A percentile compares a stretch with the other conserved stretches of the same genome.
These are phyloP conservation scores for Pythium graminicola DNA, from an alignment of 352 stramenopile genomes.

Conservation along the genomic window DNA sequence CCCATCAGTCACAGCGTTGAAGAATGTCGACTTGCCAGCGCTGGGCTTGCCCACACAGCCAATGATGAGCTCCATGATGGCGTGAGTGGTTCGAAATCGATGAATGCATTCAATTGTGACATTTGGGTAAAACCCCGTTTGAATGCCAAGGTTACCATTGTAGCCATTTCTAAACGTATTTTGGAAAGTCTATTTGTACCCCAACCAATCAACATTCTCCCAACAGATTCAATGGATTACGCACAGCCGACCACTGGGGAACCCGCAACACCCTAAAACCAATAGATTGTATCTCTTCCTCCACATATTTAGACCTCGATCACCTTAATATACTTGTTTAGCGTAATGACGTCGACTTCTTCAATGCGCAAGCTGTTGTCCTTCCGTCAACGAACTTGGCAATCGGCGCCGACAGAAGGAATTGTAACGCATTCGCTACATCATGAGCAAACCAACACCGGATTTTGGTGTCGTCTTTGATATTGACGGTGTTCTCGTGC, in stretches of 20 bases:
- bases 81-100: too few species aligned
- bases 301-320: too few species aligned
- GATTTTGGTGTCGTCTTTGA: slow-evolving; percentile 87
- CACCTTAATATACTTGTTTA: background rate
- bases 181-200: too few species aligned
- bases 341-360: background rate
- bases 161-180: slow-evolving; percentile 2
- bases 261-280: background rate
- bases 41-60: slow-evolving; percentile 87
- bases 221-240: slow-evolving; percentile 5
- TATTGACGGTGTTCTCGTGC: slow-evolving; percentile 89
- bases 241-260: background rate
- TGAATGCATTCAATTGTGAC: too few species aligned
- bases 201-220: background rate
- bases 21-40: slow-evolving; percentile 87
- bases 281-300: background rate
- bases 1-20: slow-evolving; percentile 86
- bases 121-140: too few species aligned
- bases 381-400: too few species aligned
- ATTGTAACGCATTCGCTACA: background rate
- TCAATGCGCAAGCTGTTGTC: background rate
- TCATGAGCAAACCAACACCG: slow-evolving; percentile 13
- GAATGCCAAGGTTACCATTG: too few species aligned
- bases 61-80: slow-evolving; percentile 76
- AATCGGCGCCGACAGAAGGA: too few species aligned